Conservation (phyloP, 768 basidiomycete species). For the Pleurotus tuoliensis region DNA sequence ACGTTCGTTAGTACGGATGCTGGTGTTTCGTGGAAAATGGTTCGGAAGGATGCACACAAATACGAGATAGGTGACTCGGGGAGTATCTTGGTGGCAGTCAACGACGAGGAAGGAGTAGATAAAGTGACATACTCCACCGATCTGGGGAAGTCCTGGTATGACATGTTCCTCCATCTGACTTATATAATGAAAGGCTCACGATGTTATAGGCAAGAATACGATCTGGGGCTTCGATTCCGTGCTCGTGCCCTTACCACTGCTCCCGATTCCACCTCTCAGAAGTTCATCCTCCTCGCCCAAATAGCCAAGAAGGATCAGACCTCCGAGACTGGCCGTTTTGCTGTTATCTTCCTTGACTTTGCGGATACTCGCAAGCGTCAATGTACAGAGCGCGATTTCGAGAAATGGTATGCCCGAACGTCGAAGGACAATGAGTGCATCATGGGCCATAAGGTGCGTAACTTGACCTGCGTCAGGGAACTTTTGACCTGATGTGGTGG, state of each 20-base stretch:
- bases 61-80: conserved; percentile 95
- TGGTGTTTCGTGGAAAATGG: conserved; percentile 83
- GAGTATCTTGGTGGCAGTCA: conserved; percentile 73
- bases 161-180: conserved; percentile 6
- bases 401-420: conserved; percentile 81
- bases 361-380: conserved; percentile 59
- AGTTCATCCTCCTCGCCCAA: conserved; percentile 86
- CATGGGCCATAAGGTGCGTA: conserved; percentile 87
- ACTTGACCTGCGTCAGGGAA: not conserved
- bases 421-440: conserved; percentile 63
- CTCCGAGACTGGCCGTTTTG: conserved; percentile 55
- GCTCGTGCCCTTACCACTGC: conserved; percentile 81
- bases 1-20: conserved; percentile 93
- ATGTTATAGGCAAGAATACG: conserved; percentile 57
- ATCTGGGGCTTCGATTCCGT: conserved; percentile 67
- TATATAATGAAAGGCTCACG: not conserved
- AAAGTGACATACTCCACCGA: conserved; percentile 76
- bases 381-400: conserved; percentile 71
- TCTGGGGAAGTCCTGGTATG: conserved; percentile 80
- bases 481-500: not conserved
- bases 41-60: conserved; percentile 72
- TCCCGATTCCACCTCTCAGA: conserved; percentile 94
- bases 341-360: conserved; percentile 82
- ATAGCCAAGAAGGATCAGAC: conserved; percentile 58
- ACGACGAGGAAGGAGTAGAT: conserved; percentile 79